These are phyloP conservation scores for Polygonum maritimum DNA, from an alignment of 148 eudicot genomes.

Conservation along the genomic window DNA sequence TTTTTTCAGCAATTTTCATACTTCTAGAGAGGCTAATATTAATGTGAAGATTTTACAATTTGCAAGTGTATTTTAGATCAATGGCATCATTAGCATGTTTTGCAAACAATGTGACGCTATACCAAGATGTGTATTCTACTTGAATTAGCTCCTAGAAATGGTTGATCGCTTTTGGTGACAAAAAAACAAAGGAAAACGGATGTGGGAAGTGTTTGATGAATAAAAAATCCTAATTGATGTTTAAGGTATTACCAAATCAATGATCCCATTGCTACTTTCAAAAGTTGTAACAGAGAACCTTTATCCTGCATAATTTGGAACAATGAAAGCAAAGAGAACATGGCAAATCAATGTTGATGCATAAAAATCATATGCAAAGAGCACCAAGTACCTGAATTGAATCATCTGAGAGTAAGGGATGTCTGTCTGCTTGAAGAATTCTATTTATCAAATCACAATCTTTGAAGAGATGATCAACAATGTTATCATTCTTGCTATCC, in stretches of 20 bases:
- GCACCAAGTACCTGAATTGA: constrained; percentile 36
- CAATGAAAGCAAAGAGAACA: neutral
- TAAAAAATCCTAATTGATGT: neutral
- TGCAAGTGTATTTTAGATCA: neutral
- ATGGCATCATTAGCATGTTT: neutral
- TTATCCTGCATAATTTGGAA: neutral
- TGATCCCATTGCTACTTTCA: neutral
- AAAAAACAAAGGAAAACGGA: neutral
- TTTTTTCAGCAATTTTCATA: neutral
- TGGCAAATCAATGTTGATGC: neutral
- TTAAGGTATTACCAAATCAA: neutral
- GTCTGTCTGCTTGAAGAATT: constrained; percentile 64
- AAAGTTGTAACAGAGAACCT: neutral
- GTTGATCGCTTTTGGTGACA: neutral
- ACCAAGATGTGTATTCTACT: neutral
- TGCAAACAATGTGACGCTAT: neutral
- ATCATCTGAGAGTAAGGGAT: constrained; percentile 47
- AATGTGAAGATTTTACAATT: neutral
- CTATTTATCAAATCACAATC: constrained; percentile 61
- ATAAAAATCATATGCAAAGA: neutral
- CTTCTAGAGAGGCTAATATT: neutral
- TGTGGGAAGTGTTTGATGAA: neutral
- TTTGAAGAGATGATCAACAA: constrained; percentile 55
- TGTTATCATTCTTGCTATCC: constrained; percentile 58
- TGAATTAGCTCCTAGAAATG: neutral